phyloP scores from a whole-genome alignment of 345 rosid species.

The Physaria fendleri region DNA sequence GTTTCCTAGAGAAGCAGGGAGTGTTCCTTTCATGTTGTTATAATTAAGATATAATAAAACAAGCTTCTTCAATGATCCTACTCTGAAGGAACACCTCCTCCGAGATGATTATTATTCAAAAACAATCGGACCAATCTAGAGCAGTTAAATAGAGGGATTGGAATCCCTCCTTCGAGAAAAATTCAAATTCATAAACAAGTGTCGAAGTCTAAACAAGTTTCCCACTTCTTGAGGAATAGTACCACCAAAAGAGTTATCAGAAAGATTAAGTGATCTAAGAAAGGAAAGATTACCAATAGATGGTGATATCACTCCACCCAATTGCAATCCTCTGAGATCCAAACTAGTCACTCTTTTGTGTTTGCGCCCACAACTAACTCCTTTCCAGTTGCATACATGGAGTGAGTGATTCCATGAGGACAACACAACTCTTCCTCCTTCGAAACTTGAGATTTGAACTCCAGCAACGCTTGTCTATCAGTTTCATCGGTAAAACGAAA shows the following conservation, averaged over 20 bases:
- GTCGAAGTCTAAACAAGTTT: background rate
- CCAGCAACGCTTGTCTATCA: background rate
- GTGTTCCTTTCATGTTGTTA: background rate
- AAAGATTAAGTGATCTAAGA: background rate
- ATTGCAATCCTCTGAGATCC: background rate
- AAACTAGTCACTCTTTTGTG: conserved; percentile 15
- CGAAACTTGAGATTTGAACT: conserved; percentile 4
- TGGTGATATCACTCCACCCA: conserved; percentile 20
- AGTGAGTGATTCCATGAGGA: conserved; percentile 27
- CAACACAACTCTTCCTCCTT: background rate
- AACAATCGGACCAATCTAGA: background rate
- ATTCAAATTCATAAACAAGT: background rate
- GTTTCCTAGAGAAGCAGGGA: background rate
- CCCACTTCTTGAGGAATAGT: background rate
- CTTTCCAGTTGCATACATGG: conserved; percentile 22
- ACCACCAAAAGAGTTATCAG: background rate
- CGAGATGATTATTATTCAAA: background rate
- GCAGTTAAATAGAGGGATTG: background rate
- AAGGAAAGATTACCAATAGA: conserved; percentile 10
- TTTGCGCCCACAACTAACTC: conserved; percentile 14
- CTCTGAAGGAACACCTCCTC: background rate
- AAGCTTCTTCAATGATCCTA: conserved; percentile 1
- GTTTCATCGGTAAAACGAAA: background rate
- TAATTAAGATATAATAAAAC: rapidly evolving
- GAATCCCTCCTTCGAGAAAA: background rate